Evolutionary conservation across 345 rosid species (phyloP).

Genomic region (Aethionema arabicum): DNA sequence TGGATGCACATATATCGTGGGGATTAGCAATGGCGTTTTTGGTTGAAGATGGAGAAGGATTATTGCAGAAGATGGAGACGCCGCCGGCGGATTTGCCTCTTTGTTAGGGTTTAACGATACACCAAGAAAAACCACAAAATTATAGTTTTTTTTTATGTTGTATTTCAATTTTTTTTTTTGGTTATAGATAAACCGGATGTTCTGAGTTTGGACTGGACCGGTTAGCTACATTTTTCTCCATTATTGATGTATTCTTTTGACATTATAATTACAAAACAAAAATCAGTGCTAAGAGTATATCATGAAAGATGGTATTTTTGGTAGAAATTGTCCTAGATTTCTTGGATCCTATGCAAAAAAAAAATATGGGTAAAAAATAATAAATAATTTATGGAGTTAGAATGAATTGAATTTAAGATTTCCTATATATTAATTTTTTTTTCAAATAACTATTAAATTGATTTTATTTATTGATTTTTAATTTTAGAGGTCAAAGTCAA

Average conservation of each 20-base stretch:
- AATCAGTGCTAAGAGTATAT: conserved; percentile 16
- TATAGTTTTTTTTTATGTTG: conserved; percentile 19
- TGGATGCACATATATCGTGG: conserved; percentile 90
- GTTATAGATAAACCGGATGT: conserved; percentile 19
- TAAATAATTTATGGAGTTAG: too few species aligned
- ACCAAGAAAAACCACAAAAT: conserved; percentile 9
- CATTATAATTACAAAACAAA: conserved; percentile 17
- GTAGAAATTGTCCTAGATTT: too few species aligned
- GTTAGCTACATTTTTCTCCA: conserved; percentile 17
- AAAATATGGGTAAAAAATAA: too few species aligned
- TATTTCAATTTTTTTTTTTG: conserved; percentile 24
- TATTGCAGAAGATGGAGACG: conserved; percentile 48
- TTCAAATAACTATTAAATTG: too few species aligned
- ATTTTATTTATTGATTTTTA: background rate
- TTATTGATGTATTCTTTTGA: conserved; percentile 39
- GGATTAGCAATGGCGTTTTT: conserved; percentile 89
- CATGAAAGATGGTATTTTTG: conserved; percentile 10
- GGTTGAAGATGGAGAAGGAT: conserved; percentile 73
- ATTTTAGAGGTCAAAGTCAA: too few species aligned
- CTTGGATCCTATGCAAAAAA: too few species aligned
- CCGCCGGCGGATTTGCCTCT: conserved; percentile 76
- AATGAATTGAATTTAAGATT: too few species aligned
- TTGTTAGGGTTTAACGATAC: conserved; percentile 41
- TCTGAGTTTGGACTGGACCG: conserved; percentile 19
- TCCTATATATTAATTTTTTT: too few species aligned